phyloP scores from a whole-genome alignment of 1,284 basidiomycete species.

The Blastosporella zonata region DNA sequence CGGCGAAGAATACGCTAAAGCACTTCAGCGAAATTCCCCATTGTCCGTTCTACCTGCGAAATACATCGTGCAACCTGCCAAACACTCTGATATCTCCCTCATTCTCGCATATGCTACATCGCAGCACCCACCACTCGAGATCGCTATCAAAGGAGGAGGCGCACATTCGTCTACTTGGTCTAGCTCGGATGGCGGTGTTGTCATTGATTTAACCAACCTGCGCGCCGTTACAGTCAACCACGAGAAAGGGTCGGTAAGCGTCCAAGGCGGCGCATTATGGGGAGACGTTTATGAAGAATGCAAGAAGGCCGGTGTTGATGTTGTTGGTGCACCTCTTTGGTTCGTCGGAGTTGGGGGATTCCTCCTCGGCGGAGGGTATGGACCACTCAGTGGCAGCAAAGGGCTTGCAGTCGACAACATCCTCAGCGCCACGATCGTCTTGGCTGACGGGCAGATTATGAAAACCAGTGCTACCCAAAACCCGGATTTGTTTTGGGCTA shows the following conservation, averaged over 20 bases:
- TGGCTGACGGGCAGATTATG: slow-evolving; percentile 30
- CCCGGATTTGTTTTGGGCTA: slow-evolving; percentile 26
- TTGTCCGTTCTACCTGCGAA: neutral
- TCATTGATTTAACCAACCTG: slow-evolving; percentile 13
- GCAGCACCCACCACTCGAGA: slow-evolving; percentile 11
- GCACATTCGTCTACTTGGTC: slow-evolving; percentile 8
- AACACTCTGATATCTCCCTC: slow-evolving; percentile 5
- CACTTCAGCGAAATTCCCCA: neutral
- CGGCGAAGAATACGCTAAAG: neutral
- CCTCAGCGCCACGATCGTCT: slow-evolving; percentile 29
- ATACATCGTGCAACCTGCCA: slow-evolving; percentile 1
- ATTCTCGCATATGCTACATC: slow-evolving; percentile 6
- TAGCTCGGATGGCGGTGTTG: slow-evolving; percentile 14
- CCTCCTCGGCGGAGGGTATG: slow-evolving; percentile 27
- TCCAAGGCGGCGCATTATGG: slow-evolving; percentile 18
- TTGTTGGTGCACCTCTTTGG: slow-evolving; percentile 17
- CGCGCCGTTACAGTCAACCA: slow-evolving; percentile 6
- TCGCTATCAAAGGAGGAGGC: slow-evolving; percentile 18
- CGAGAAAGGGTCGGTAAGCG: slow-evolving; percentile 4
- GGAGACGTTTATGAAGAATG: slow-evolving; percentile 18
- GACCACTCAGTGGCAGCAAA: slow-evolving; percentile 22
- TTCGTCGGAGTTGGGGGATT: slow-evolving; percentile 17
- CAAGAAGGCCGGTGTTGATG: slow-evolving; percentile 11
- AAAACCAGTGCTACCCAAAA: slow-evolving; percentile 23
- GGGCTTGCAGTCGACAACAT: slow-evolving; percentile 32